Conservation (phyloP, 225 moss, liverwort and hornwort species). For the Antitrichia curtipendula region DNA sequence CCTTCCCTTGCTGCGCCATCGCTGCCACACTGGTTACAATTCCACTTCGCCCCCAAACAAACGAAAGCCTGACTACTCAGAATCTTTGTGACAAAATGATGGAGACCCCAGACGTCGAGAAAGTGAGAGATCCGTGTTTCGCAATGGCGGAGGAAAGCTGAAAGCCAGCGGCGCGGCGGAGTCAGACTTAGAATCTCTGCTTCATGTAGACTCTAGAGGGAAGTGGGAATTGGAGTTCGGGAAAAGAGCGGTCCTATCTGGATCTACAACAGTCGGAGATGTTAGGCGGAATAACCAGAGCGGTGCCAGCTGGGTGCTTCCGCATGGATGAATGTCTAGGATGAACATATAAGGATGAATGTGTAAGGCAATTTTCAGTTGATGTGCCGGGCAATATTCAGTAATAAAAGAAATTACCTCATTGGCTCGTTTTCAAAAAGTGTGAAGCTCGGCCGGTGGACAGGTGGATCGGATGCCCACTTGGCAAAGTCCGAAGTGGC, state of each 20-base stretch:
- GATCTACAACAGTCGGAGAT: accelerated
- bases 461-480: background rate
- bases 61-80: background rate
- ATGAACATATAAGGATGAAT: background rate
- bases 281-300: background rate
- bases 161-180: background rate
- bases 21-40: background rate
- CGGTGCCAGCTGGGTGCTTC: background rate
- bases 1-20: slow-evolving; percentile 31
- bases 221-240: background rate
- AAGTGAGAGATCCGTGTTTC: background rate
- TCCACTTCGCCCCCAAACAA: background rate
- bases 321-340: background rate
- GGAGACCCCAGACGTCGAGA: background rate
- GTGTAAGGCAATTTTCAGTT: no score
- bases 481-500: background rate
- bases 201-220: background rate
- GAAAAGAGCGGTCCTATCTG: no score
- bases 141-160: background rate
- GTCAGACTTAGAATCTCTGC: background rate
- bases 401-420: background rate
- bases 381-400: no score
- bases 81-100: background rate
- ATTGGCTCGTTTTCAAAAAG: background rate
- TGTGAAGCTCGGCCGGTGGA: background rate